phyloP scores from a whole-genome alignment of 805 yeast genomes.

The Starmera amethionina region DNA sequence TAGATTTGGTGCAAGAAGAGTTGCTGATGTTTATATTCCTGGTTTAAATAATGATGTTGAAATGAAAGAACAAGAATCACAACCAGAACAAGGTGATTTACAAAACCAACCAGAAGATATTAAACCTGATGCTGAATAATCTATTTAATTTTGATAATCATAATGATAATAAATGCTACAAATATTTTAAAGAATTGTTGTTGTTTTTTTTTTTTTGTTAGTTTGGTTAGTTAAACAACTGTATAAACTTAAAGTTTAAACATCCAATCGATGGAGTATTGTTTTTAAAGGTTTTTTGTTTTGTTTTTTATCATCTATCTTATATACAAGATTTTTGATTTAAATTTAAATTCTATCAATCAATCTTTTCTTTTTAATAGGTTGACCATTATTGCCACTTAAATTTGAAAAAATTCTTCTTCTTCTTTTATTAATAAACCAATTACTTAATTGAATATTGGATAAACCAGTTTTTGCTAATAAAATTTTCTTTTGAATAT shows the following conservation, averaged over 20 bases:
- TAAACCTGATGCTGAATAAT: background rate
- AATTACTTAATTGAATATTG: slow-evolving; percentile 71
- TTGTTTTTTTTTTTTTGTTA: background rate
- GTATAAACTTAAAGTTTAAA: background rate
- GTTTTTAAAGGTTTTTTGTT: too few species aligned
- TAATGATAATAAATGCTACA: background rate
- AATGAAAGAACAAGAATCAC: slow-evolving; percentile 8
- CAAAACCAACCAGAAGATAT: background rate
- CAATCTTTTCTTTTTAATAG: slow-evolving; percentile 21
- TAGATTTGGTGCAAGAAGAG: slow-evolving; percentile 24
- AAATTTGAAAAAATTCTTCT: slow-evolving; percentile 40
- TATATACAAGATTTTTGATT: too few species aligned
- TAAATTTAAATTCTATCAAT: slow-evolving; percentile 14
- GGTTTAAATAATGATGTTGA: slow-evolving; percentile 6
- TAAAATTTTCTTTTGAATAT: slow-evolving; percentile 62
- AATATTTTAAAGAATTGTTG: too few species aligned
- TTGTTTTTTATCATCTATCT: too few species aligned
- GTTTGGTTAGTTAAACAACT: background rate
- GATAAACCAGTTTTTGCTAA: slow-evolving; percentile 68
- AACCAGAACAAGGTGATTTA: slow-evolving; percentile 2
- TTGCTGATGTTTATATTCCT: slow-evolving; percentile 13
- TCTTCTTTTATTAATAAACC: slow-evolving; percentile 85
- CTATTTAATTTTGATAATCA: background rate
- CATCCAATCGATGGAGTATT: too few species aligned
- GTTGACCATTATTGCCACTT: slow-evolving; percentile 21